Evolutionary conservation across 2,329 filamentous ascomycete genomes (phyloP), one percentile per base, ranked within the genome.

Genomic region (Apiospora koreana): DNA sequence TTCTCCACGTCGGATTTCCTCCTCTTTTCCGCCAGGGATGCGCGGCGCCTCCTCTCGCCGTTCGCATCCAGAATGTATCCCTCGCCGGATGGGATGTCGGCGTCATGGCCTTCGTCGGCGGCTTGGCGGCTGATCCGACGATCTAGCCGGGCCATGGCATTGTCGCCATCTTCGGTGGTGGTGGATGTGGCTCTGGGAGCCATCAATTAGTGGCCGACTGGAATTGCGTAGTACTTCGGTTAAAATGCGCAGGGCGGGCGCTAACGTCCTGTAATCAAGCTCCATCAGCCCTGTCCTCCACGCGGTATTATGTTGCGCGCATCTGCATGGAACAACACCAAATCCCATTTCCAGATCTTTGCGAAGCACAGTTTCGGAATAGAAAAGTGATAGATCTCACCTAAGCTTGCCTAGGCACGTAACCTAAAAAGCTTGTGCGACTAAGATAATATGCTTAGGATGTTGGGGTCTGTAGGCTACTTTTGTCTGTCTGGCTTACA

Each of bases 61-160:
- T 76, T 72, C 68, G 81, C 79, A 71, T 82, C 80, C 1, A 84
- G 77, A 0, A 86, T 75, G 65, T 83, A 85, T 18, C 84, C 84
- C 23, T 83, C 78, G 70, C 79, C 83, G 0, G 84, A 86, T 2
- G 85, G 84, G 14, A 84, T 86, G 69, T 86, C 84, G 65, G 85
- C 85, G 69, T 86, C 84, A 73, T 86, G 84, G 8, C 83, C 84
- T 70, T 85, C 84, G 65, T 82, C 83, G 6, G 80, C 72, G 16
- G 84, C 83, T 69, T 83, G 80, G 18, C 54, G 54, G 35, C 75
- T 79, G n/a, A 79, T 79, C 71, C 79, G 83, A 48, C 75, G 74
- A 69, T 74, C 71, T 14, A 79, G 72, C 62, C 74, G 68, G 18
- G 10, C 72, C 35, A 31, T 68, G 66, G 65, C 50, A 21, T 75